Conservation (phyloP, 78 protist genomes). For the slime mould (Dictyostelium discoideum) region DNA sequence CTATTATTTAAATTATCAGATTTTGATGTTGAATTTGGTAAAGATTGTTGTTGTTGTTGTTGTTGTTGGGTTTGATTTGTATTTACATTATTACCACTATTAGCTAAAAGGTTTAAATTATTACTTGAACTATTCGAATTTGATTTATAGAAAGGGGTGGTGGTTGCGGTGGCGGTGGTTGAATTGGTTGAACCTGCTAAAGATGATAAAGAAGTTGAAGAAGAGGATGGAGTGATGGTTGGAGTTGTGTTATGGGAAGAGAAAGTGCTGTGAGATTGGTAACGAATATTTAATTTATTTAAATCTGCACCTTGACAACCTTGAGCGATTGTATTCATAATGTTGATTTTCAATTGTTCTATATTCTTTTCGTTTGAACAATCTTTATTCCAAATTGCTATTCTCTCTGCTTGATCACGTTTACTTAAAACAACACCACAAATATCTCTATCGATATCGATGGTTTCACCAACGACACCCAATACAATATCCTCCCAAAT, state of each 20-base stretch:
- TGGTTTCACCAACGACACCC: slow-evolving; percentile 72
- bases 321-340: not conserved
- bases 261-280: slow-evolving; percentile 19
- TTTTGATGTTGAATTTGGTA: slow-evolving; percentile 6
- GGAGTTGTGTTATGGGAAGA: not conserved
- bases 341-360: slow-evolving; percentile 30
- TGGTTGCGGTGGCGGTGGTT: not conserved
- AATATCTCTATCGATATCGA: slow-evolving; percentile 62
- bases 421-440: slow-evolving; percentile 67
- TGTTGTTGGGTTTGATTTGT: not conserved
- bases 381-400: slow-evolving; percentile 61
- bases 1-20: not conserved
- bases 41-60: too few species aligned
- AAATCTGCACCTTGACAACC: not conserved
- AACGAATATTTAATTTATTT: slow-evolving; percentile 17
- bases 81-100: not conserved
- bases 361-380: slow-evolving; percentile 4
- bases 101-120: not conserved
- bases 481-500: slow-evolving; percentile 75
- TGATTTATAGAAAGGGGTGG: slow-evolving; percentile 1
- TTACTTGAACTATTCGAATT: not conserved
- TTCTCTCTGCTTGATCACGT: slow-evolving; percentile 48
- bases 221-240: not conserved
- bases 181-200: not conserved
- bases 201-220: not conserved